Evolutionary conservation across 2,329 filamentous ascomycete genomes (phyloP), one percentile per base, ranked within the genome.

Genomic region (Fusarium graminum): DNA sequence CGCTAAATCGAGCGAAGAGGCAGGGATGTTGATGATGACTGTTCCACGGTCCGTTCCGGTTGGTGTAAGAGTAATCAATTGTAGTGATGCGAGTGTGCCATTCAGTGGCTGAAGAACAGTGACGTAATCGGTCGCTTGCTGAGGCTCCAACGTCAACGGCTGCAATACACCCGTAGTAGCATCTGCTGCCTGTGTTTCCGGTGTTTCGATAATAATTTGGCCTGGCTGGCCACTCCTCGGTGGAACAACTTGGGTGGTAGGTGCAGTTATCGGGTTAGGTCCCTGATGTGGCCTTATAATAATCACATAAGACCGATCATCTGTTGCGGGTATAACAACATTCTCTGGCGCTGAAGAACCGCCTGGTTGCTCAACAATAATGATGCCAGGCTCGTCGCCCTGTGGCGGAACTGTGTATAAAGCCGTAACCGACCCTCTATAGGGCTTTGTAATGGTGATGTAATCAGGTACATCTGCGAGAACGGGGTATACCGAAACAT

Each of bases 401-500:
- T 64, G 65, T 0, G 69, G 59, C 4, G 63, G 63, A 11, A 72
- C 69, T 2, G 70, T 72, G 17, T 72, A 63, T 5, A 65, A 26
- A 3, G 66, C 57, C n/a, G 63, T 61, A 3, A 62, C 51, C n/a
- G 59, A 60, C 7, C 69, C 69, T 44, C 54, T 51, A 29, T 71
- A 69, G 13, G 52, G 53, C n/a, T 51, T 62, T 22, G 68, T 72
- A 6, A 72, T 47, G 3, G 70, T 72, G 6, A 72, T 60, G 25
- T 72, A 72, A 16, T 63, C 67, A 8, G 66, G 62, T 4, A 30
- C 26, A 10, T 53, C 56, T 39, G 56, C 70, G 22, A 68, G 60
- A 26, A 72, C 63, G 11, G 70, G 70, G 32, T 72, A 72, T 2
- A 69, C 65, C 14, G 70, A 72, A 36, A 72, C 63, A 42, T 72